Evolutionary conservation across 805 yeast species (phyloP).

Genomic region (Isabelozyma gotoi): DNA sequence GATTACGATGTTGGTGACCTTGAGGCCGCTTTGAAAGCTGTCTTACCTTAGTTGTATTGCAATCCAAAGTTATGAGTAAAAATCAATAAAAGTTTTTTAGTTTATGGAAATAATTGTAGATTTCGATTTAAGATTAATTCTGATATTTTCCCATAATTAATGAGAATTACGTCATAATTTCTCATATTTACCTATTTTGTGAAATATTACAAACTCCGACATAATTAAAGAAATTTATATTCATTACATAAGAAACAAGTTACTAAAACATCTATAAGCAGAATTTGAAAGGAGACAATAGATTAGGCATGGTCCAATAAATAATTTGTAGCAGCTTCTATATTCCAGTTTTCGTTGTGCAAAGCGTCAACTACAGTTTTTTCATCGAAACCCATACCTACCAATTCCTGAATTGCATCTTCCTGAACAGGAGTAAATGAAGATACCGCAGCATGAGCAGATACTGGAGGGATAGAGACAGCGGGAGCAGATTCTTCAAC

Average conservation of each 20-base stretch:
- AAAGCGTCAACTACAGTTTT: slow-evolving; percentile 68
- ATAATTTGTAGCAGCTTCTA: slow-evolving; percentile 85
- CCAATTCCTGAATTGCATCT: slow-evolving; percentile 71
- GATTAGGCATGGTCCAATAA: slow-evolving; percentile 69
- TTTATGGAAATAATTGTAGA: background rate
- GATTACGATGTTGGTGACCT: slow-evolving; percentile 31
- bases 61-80: no score
- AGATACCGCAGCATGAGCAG: background rate
- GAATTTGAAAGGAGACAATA: background rate
- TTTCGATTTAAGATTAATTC: no score
- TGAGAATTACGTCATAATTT: background rate
- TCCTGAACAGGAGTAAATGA: slow-evolving; percentile 38
- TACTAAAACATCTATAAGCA: background rate
- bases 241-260: background rate
- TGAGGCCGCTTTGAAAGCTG: slow-evolving; percentile 23
- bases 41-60: slow-evolving; percentile 6
- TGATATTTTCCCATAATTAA: background rate
- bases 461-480: no score
- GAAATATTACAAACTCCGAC: background rate
- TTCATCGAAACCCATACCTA: slow-evolving; percentile 85
- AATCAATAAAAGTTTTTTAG: background rate
- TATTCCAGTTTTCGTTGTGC: slow-evolving; percentile 65
- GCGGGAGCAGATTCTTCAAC: slow-evolving; percentile 9
- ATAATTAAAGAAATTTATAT: background rate
- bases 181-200: background rate